phyloP scores from a whole-genome alignment of 306 rosid genomes.

The Ammopiptanthus mongolicus region DNA sequence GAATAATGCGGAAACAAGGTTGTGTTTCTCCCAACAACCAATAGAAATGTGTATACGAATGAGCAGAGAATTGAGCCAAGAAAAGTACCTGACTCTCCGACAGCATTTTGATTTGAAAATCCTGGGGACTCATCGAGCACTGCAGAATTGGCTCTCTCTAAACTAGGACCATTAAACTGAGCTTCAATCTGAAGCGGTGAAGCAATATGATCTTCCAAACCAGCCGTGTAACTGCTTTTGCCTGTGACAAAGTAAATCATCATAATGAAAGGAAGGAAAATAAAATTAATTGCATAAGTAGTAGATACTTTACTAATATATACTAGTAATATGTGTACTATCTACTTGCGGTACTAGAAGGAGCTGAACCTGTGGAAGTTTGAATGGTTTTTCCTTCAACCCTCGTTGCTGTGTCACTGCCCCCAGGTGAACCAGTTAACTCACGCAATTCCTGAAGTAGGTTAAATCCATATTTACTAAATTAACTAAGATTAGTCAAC shows the following conservation, averaged over 20 bases:
- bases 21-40: conserved; percentile 8
- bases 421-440: conserved; percentile 38
- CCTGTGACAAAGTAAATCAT: conserved; percentile 20
- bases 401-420: conserved; percentile 42
- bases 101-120: conserved; percentile 44
- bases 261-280: not conserved
- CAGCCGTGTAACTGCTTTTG: conserved; percentile 26
- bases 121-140: conserved; percentile 62
- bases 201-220: conserved; percentile 38
- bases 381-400: conserved; percentile 49
- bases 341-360: conserved; percentile 31
- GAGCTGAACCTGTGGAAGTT: conserved; percentile 33
- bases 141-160: conserved; percentile 33
- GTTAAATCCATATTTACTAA: not conserved
- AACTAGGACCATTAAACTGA: conserved; percentile 43
- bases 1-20: too few relatives aligned
- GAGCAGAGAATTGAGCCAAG: not conserved
- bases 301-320: not conserved
- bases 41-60: not conserved
- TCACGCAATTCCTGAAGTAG: conserved; percentile 54
- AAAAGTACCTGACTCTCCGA: conserved; percentile 57
- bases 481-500: not conserved
- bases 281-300: not conserved
- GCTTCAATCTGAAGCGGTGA: conserved; percentile 43
- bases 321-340: not conserved